phyloP scores from a whole-genome alignment of 192 early-diverging fungal species.

The Dissophora globulifera region DNA sequence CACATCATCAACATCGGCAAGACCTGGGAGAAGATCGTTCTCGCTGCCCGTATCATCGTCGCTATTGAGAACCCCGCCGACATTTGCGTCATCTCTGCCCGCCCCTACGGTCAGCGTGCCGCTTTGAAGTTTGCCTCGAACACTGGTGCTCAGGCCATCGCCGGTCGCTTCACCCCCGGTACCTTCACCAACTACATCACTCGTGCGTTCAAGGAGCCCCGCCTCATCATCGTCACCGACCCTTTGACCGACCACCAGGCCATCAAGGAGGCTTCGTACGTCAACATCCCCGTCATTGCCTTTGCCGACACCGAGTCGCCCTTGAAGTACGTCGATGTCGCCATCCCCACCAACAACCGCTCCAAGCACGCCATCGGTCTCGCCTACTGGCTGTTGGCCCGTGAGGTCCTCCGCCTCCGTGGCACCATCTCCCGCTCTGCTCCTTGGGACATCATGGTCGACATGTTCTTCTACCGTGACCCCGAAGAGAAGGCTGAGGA shows the following conservation, averaged over 20 bases:
- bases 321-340: slow-evolving; percentile 95
- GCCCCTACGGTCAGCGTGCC: slow-evolving; percentile 98
- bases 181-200: slow-evolving; percentile 99
- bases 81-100: slow-evolving; percentile 96
- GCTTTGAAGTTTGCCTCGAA: slow-evolving; percentile 98
- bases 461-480: slow-evolving; percentile 99
- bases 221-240: slow-evolving; percentile 97
- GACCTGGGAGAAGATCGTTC: slow-evolving; percentile 99
- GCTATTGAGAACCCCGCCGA: slow-evolving; percentile 99
- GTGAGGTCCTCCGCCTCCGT: slow-evolving; percentile 98
- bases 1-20: slow-evolving; percentile 99
- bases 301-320: slow-evolving; percentile 98
- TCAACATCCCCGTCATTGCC: slow-evolving; percentile 99
- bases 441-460: slow-evolving; percentile 98
- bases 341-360: slow-evolving; percentile 99
- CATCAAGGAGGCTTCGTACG: slow-evolving; percentile 99
- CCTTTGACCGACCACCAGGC: slow-evolving; percentile 99
- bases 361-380: slow-evolving; percentile 99
- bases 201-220: slow-evolving; percentile 98
- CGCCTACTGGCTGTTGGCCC: slow-evolving; percentile 96
- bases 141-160: slow-evolving; percentile 99
- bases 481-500: slow-evolving; percentile 98
- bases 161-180: slow-evolving; percentile 99
- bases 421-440: slow-evolving; percentile 86
- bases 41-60: slow-evolving; percentile 98